A percentile compares a stretch with the other conserved stretches of the same genome.
Conservation (phyloP, 2,329 filamentous ascomycete genomes). For the Hypoxylon sp. region DNA sequence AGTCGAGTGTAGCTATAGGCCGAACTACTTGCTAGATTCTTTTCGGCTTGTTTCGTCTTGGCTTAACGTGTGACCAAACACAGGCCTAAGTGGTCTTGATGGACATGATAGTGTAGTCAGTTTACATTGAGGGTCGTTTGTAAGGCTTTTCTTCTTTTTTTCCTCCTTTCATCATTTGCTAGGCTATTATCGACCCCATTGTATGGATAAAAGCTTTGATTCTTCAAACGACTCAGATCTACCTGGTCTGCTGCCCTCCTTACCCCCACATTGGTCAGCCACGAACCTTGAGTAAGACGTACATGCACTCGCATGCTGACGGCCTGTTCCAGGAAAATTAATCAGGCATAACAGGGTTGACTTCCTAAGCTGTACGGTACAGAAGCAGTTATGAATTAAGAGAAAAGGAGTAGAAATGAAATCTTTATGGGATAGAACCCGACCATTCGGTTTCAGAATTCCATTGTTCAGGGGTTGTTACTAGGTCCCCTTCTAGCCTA, state of each 20-base stretch:
- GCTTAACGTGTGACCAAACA: slow-evolving; percentile 48
- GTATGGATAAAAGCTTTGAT: slow-evolving; percentile 18
- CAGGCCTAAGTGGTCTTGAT: slow-evolving; percentile 38
- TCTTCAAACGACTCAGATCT: slow-evolving; percentile 28
- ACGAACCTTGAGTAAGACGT: slow-evolving; percentile 12
- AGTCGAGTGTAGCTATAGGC: slow-evolving; percentile 52
- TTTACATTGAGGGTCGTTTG: slow-evolving; percentile 27
- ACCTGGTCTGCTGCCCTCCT: slow-evolving; percentile 2
- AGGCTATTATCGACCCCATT: slow-evolving; percentile 15
- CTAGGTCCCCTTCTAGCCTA: slow-evolving; percentile 10
- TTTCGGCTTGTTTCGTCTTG: slow-evolving; percentile 56
- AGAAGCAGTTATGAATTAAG: slow-evolving; percentile 18
- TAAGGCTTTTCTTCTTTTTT: slow-evolving; percentile 2
- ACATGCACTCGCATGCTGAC: slow-evolving; percentile 18
- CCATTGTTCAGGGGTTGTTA: slow-evolving; percentile 19
- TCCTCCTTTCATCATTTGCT: slow-evolving; percentile 14
- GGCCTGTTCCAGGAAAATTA: slow-evolving; percentile 32
- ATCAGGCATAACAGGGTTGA: slow-evolving; percentile 16
- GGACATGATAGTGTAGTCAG: slow-evolving; percentile 13
- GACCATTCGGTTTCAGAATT: slow-evolving; percentile 39
- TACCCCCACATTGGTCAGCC: slow-evolving; percentile 19
- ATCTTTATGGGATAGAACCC: slow-evolving; percentile 29
- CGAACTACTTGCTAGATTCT: slow-evolving; percentile 35
- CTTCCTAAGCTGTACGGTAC: slow-evolving; percentile 32
- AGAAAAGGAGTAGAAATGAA: slow-evolving; percentile 21